A percentile compares a stretch with the other conserved stretches of the same genome.
These are phyloP conservation scores for Huntiella bhutanensis DNA, from an alignment of 2,329 filamentous ascomycete species.

Conservation along the genomic window DNA sequence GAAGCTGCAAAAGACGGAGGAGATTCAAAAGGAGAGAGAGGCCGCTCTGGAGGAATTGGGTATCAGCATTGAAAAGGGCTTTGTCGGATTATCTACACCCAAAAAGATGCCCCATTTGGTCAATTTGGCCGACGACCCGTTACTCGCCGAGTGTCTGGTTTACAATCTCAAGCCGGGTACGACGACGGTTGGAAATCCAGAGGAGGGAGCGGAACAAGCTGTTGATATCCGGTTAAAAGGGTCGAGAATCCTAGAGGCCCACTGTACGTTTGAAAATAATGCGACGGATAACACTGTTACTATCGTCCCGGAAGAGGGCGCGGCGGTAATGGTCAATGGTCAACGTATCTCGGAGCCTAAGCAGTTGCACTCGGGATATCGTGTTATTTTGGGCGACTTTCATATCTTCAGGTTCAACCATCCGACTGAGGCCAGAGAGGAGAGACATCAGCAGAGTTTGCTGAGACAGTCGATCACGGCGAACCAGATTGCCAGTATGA, in stretches of 20 bases:
- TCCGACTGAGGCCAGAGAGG: constrained; percentile 83
- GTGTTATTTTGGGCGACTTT: constrained; percentile 91
- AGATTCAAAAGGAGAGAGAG: constrained; percentile 94
- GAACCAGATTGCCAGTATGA: constrained; percentile 35
- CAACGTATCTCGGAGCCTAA: constrained; percentile 72
- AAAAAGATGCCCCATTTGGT: constrained; percentile 99
- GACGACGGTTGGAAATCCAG: constrained; percentile 86
- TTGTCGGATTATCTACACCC: constrained; percentile 82
- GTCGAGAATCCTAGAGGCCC: constrained; percentile 75
- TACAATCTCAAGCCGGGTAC: constrained; percentile 95
- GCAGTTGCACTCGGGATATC: constrained; percentile 74
- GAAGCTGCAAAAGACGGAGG: constrained; percentile 83
- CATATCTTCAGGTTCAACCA: constrained; percentile 99
- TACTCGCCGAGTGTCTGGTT: constrained; percentile 86
- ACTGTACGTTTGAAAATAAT: constrained; percentile 93
- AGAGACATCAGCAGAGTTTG: constrained; percentile 53
- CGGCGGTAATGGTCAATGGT: constrained; percentile 95
- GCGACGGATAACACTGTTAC: constrained; percentile 74
- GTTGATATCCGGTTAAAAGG: constrained; percentile 89
- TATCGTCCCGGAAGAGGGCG: constrained; percentile 72
- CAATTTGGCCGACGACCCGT: constrained; percentile 84
- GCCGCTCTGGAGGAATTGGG: constrained; percentile 87
- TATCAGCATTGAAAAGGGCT: constrained; percentile 97
- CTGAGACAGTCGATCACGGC: constrained; percentile 52
- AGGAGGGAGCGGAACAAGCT: constrained; percentile 53